phyloP scores from a whole-genome alignment of 164 flowering plant genomes.

The Aristolochia contorta region DNA sequence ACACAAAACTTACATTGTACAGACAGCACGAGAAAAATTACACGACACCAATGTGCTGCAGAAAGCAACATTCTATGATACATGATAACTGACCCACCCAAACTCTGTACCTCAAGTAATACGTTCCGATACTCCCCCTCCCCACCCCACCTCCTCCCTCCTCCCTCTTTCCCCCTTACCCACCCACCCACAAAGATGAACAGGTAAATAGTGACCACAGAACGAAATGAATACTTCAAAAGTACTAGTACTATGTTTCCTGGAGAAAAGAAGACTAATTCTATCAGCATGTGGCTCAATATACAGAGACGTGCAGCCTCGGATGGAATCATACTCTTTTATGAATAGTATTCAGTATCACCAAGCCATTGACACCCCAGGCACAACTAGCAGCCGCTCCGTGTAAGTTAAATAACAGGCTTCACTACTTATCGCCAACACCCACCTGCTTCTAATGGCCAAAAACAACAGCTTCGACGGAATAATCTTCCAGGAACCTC shows the following conservation, averaged over 20 bases:
- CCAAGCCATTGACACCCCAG: background rate
- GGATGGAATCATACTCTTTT: conserved; percentile 13
- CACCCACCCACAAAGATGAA: conserved; percentile 4
- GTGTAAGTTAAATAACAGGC: no score
- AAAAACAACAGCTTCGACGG: no score
- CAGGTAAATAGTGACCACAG: conserved; percentile 14
- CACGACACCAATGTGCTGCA: conserved; percentile 13
- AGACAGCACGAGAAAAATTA: conserved; percentile 15
- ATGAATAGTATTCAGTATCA: background rate
- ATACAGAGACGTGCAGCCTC: conserved; percentile 26
- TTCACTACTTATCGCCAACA: no score
- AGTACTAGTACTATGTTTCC: conserved; percentile 24
- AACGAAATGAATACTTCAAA: conserved; percentile 17
- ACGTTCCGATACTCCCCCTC: conserved; percentile 7
- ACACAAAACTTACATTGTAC: conserved; percentile 30
- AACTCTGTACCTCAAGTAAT: conserved; percentile 14
- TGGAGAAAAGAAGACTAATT: conserved; percentile 9
- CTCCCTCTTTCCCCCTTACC: background rate
- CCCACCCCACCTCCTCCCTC: conserved; percentile 8
- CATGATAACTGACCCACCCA: conserved; percentile 8
- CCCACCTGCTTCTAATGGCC: no score
- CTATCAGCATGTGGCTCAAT: conserved; percentile 45
- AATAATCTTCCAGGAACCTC: no score
- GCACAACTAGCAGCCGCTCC: no score
- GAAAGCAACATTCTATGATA: conserved; percentile 18